Conservation (phyloP, 2,329 filamentous ascomycete species). For the Pestalotiopsis sp. region DNA sequence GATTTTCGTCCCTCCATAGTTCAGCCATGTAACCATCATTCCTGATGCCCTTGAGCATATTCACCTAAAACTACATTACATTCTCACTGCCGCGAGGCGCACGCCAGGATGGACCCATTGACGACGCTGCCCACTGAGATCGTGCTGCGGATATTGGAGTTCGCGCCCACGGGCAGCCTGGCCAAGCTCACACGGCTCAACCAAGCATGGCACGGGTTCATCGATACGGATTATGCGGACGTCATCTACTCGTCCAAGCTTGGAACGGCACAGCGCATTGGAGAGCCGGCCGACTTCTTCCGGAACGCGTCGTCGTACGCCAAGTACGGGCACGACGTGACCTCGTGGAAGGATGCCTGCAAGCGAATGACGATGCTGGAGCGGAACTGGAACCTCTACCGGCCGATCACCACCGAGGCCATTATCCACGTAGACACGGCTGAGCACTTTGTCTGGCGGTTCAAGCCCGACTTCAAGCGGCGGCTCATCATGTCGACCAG, state of each 20-base stretch:
- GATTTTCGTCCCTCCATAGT: not conserved
- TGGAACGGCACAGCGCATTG: not conserved
- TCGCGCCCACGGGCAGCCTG: conserved; percentile 15
- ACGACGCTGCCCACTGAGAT: conserved; percentile 20
- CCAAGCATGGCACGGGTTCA: conserved; percentile 22
- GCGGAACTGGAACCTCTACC: conserved; percentile 36
- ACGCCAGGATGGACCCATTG: conserved; percentile 17
- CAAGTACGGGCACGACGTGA: conserved; percentile 32
- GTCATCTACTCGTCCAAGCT: conserved; percentile 19
- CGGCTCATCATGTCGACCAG: conserved; percentile 46
- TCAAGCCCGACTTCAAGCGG: conserved; percentile 46
- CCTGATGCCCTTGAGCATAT: not conserved
- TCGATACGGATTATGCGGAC: conserved; percentile 19
- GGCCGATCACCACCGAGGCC: conserved; percentile 37
- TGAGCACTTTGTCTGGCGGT: conserved; percentile 44
- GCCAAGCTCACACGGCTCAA: conserved; percentile 17
- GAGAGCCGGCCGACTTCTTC: conserved; percentile 11
- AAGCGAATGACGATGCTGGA: conserved; percentile 39
- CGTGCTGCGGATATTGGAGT: conserved; percentile 22
- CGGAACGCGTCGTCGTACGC: conserved; percentile 27
- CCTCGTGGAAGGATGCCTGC: conserved; percentile 46
- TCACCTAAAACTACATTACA: not conserved
- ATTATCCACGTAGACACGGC: conserved; percentile 38
- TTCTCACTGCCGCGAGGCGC: not conserved
- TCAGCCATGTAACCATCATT: not conserved